Evolutionary conservation across 2,329 filamentous ascomycete genomes (phyloP).

Genomic region (Nemania abortiva): DNA sequence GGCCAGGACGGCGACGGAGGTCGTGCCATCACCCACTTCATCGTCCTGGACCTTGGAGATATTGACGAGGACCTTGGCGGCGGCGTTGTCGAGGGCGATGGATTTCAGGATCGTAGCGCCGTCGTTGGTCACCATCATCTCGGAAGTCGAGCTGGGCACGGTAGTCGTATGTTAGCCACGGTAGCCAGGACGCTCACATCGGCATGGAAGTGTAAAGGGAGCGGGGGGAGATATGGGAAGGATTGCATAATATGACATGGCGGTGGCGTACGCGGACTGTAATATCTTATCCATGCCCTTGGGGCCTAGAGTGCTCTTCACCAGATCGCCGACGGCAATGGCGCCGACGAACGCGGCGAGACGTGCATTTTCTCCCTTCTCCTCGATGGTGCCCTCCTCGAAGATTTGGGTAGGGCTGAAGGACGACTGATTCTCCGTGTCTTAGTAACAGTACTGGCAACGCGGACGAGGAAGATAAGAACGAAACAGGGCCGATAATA

Average conservation of each 20-base stretch:
- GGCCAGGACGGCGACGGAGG: constrained; percentile 94
- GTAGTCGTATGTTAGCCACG: constrained; percentile 25
- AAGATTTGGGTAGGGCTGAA: constrained; percentile 98
- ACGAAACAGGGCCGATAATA: background rate
- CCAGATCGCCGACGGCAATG: constrained; percentile 95
- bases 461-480: background rate
- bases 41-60: constrained; percentile 99
- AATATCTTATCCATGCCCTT: constrained; percentile 99
- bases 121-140: constrained; percentile 99
- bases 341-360: constrained; percentile 98
- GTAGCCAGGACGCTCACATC: no score
- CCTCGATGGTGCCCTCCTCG: constrained; percentile 94
- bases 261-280: constrained; percentile 87
- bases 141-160: constrained; percentile 80
- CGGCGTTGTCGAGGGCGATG: constrained; percentile 97
- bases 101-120: constrained; percentile 98
- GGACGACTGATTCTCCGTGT: constrained; percentile 58
- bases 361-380: constrained; percentile 99
- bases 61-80: constrained; percentile 97
- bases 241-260: no score
- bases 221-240: background rate
- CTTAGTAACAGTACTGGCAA: constrained; percentile 6
- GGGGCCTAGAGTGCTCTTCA: constrained; percentile 96
- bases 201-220: background rate
- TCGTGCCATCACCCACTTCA: constrained; percentile 97